phyloP scores from a whole-genome alignment of 139 green algal species.

The Chlorokybus atmophyticus region DNA sequence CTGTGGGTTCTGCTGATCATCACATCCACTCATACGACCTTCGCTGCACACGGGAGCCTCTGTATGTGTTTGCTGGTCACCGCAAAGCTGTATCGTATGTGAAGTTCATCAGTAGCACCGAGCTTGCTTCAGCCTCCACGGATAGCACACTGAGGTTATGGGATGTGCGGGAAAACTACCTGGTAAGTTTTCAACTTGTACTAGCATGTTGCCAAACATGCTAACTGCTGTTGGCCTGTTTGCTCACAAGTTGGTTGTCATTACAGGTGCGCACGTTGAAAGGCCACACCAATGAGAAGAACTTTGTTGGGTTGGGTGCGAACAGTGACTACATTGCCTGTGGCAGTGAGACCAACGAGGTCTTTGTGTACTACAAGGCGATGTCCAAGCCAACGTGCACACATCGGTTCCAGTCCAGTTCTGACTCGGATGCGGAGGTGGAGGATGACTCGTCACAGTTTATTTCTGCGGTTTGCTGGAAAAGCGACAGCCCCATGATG shows the following conservation, averaged over 20 bases:
- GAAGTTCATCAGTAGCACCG: conserved; percentile 42
- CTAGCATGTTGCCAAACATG: too few relatives aligned
- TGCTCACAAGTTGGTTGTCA: neutral
- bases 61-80: conserved; percentile 41
- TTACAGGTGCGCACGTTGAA: conserved; percentile 16
- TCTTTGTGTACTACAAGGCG: conserved; percentile 54
- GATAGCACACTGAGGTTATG: conserved; percentile 54
- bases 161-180: conserved; percentile 22
- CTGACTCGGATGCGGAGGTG: neutral
- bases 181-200: conserved; percentile 20
- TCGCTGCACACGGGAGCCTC: conserved; percentile 22
- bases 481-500: conserved; percentile 33
- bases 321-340: conserved; percentile 56
- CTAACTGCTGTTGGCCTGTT: neutral
- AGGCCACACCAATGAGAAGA: conserved; percentile 81
- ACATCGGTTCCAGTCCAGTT: conserved; percentile 22
- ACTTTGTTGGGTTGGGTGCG: conserved; percentile 85
- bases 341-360: conserved; percentile 65
- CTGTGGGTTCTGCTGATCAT: conserved; percentile 65
- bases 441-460: conserved; percentile 31
- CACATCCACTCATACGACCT: conserved; percentile 70
- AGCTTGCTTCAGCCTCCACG: conserved; percentile 74
- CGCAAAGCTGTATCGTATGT: conserved; percentile 70
- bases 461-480: conserved; percentile 55
- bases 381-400: conserved; percentile 24